These are phyloP conservation scores for Saccharomycopsis selenospora DNA, from an alignment of 805 yeast species.

Conservation along the genomic window DNA sequence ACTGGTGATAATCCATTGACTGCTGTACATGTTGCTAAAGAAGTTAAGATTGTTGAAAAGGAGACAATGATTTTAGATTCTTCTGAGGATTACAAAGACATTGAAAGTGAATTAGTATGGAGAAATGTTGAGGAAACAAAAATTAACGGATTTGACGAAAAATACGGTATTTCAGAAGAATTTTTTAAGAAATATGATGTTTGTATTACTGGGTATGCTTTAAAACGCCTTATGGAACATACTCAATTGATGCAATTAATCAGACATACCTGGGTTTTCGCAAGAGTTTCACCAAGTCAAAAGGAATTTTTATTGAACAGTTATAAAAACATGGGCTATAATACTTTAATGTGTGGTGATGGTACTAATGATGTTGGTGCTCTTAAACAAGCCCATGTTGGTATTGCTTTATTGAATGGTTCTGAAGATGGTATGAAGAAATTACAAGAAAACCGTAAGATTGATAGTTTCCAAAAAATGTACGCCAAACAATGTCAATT, in stretches of 20 bases:
- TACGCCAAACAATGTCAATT: constrained; percentile 81
- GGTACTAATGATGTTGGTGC: constrained; percentile 99
- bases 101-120: constrained; percentile 62
- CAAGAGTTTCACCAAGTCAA: constrained; percentile 94
- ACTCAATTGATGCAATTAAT: constrained; percentile 64
- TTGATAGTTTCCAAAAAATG: constrained; percentile 54
- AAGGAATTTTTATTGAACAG: constrained; percentile 85
- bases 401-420: constrained; percentile 96
- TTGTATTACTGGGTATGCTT: constrained; percentile 90
- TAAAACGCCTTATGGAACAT: constrained; percentile 58
- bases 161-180: constrained; percentile 44
- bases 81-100: constrained; percentile 53
- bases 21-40: constrained; percentile 95
- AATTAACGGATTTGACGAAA: constrained; percentile 57
- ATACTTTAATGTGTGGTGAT: constrained; percentile 98
- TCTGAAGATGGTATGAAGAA: constrained; percentile 91
- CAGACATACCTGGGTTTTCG: constrained; percentile 92
- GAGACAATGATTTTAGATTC: constrained; percentile 81
- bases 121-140: constrained; percentile 74
- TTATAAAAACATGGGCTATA: constrained; percentile 81
- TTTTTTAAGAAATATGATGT: constrained; percentile 68
- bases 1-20: constrained; percentile 99
- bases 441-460: constrained; percentile 70
- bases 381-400: constrained; percentile 95
- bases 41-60: constrained; percentile 79